Conservation (phyloP, 2,329 filamentous ascomycete genomes). For the Talaromyces sp. region DNA sequence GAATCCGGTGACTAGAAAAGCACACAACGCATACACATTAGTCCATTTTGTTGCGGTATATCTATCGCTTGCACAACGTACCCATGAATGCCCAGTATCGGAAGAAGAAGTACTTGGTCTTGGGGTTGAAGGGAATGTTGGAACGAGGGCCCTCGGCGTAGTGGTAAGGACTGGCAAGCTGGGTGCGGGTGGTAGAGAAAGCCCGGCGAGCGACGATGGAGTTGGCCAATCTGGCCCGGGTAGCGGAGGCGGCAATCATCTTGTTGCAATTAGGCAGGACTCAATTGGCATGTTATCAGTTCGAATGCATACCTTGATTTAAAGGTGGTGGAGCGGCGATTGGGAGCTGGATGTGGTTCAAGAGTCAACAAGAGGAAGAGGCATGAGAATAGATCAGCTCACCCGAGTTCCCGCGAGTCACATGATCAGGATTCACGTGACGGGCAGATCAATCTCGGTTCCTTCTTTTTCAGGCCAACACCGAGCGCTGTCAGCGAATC, state of each 20-base stretch:
- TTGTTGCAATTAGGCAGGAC: constrained; percentile 46
- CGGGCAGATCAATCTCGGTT: too few species aligned
- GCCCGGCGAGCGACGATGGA: constrained; percentile 76
- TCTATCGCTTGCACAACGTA: constrained; percentile 36
- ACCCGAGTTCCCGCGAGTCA: constrained; percentile 10
- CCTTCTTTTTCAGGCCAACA: too few species aligned
- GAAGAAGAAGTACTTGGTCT: constrained; percentile 76
- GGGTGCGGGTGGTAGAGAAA: constrained; percentile 86
- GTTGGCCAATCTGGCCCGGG: constrained; percentile 61
- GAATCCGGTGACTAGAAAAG: constrained; percentile 52
- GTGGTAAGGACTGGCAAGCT: constrained; percentile 88
- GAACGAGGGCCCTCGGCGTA: constrained; percentile 92
- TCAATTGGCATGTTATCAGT: constrained; percentile 19
- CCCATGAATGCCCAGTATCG: constrained; percentile 79
- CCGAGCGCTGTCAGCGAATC: too few species aligned
- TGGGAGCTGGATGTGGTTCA: constrained; percentile 3
- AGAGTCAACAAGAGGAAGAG: constrained; percentile 1
- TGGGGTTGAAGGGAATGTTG: constrained; percentile 96
- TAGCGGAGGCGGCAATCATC: constrained; percentile 70
- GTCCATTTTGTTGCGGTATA: constrained; percentile 33
- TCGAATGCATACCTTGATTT: constrained; percentile 28
- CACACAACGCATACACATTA: constrained; percentile 12
- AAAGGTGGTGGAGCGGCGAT: neutral
- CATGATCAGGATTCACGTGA: constrained; percentile 14
- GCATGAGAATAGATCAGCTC: constrained; percentile 8